Evolutionary conservation across 2,329 filamentous ascomycete species (phyloP).

Genomic region (Chaetoscypha palmicola): DNA sequence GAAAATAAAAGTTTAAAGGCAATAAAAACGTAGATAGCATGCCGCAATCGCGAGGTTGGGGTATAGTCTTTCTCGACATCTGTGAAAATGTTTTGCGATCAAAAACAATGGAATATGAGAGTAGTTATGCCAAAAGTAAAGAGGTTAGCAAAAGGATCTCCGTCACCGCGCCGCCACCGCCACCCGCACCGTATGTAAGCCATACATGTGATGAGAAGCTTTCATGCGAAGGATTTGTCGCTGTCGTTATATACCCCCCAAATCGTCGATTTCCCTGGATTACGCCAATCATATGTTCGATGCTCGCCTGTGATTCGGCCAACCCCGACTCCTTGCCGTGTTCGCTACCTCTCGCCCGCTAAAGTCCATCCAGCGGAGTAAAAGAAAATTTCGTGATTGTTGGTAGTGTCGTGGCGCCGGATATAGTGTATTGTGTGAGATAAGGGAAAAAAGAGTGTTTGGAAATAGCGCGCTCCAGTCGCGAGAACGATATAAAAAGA

Average conservation of each 20-base stretch:
- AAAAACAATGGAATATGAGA: too few relatives aligned
- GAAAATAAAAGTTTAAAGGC: background rate
- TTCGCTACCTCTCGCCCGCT: constrained; percentile 6
- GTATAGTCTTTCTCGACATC: background rate
- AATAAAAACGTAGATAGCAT: background rate
- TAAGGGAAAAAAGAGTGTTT: constrained; percentile 6
- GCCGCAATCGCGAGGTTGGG: constrained; percentile 1
- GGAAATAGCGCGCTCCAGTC: constrained; percentile 19
- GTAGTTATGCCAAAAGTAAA: too few relatives aligned
- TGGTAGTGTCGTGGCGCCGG: background rate
- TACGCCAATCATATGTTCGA: constrained; percentile 3
- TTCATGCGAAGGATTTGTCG: background rate
- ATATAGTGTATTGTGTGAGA: constrained; percentile 5
- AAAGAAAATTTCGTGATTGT: constrained; percentile 4
- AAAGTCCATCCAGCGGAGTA: constrained; percentile 15
- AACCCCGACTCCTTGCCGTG: constrained; percentile 3
- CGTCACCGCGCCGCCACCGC: background rate
- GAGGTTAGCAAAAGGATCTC: background rate
- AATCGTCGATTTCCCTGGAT: background rate
- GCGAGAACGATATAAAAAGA: constrained; percentile 14
- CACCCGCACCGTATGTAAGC: background rate
- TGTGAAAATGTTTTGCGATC: too few relatives aligned
- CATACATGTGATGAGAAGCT: background rate
- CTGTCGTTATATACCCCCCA: constrained; percentile 3
- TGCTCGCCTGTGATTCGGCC: constrained; percentile 3